Evolutionary conservation across 2,329 filamentous ascomycete species (phyloP).

Genomic region (Fusarium sp.): DNA sequence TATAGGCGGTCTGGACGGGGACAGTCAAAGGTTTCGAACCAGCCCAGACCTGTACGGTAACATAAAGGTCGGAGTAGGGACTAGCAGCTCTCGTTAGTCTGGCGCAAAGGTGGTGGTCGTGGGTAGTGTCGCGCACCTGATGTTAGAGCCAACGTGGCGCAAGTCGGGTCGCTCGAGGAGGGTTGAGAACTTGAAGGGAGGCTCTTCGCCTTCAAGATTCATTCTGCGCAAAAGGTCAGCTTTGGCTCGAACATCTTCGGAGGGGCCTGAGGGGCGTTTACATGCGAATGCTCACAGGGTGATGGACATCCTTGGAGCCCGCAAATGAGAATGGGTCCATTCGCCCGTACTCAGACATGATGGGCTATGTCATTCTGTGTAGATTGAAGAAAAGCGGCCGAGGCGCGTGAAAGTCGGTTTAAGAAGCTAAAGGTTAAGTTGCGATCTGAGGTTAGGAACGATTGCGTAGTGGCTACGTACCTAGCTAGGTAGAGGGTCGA

Average conservation of each 20-base stretch:
- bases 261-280: conserved; percentile 47
- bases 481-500: neutral
- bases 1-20: conserved; percentile 92
- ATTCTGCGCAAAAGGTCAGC: conserved; percentile 54
- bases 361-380: conserved; percentile 48
- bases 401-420: neutral
- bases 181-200: conserved; percentile 68
- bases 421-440: conserved; percentile 3
- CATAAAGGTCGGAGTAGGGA: conserved; percentile 87
- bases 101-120: neutral
- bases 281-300: conserved; percentile 78
- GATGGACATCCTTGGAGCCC: conserved; percentile 84
- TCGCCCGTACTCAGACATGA: conserved; percentile 57
- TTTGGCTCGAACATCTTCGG: neutral
- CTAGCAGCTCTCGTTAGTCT: conserved; percentile 59
- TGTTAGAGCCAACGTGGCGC: conserved; percentile 88
- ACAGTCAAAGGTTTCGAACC: conserved; percentile 96
- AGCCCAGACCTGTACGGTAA: conserved; percentile 93
- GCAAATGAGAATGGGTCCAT: conserved; percentile 99
- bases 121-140: conserved; percentile 64
- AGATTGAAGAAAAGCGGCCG: neutral
- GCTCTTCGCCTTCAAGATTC: conserved; percentile 62
- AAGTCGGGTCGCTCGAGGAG: conserved; percentile 84
- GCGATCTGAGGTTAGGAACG: conserved; percentile 15
- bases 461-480: conserved; percentile 7